A percentile compares a stretch with the other conserved stretches of the same genome.
Conservation (phyloP, 371 early-diverging fungal species). For the Haplosporangium sp. region DNA sequence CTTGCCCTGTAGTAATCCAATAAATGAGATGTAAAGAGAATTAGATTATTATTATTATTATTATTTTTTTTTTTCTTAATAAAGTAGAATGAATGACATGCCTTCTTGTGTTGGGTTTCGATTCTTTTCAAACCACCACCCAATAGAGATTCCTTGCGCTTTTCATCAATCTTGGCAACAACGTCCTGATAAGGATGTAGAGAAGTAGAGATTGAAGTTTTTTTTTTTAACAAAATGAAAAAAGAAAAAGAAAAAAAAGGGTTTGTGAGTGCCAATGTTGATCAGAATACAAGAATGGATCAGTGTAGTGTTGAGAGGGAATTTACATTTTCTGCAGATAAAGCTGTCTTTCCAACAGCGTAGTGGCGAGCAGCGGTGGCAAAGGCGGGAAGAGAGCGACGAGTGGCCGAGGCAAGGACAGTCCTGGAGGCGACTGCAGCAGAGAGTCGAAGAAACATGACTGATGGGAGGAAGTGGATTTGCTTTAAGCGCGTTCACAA, state of each 20-base stretch:
- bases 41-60: not conserved
- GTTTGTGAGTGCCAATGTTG: too few species aligned
- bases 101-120: slow-evolving; percentile 93
- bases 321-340: slow-evolving; percentile 54
- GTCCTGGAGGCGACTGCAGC: slow-evolving; percentile 48
- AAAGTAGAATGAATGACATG: slow-evolving; percentile 35
- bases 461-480: slow-evolving; percentile 4
- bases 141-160: slow-evolving; percentile 78
- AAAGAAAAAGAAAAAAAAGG: not conserved
- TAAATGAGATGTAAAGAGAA: not conserved
- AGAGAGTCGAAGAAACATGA: slow-evolving; percentile 43
- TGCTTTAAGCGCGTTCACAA: not conserved
- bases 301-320: not conserved
- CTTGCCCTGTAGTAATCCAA: slow-evolving; percentile 78
- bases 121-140: slow-evolving; percentile 91
- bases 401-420: slow-evolving; percentile 51
- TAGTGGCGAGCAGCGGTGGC: slow-evolving; percentile 53
- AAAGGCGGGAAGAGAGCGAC: slow-evolving; percentile 52
- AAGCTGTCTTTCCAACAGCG: slow-evolving; percentile 54
- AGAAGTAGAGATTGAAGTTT: not conserved
- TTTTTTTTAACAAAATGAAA: not conserved
- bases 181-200: slow-evolving; percentile 51
- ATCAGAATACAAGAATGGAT: too few species aligned
- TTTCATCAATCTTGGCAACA: slow-evolving; percentile 69
- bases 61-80: too few species aligned